Percentiles rank a stretch among this genome's conserved stretches.
These are phyloP conservation scores for Cladobotryum mycophilum DNA, from an alignment of 2,329 filamentous ascomycete genomes.

Conservation along the genomic window DNA sequence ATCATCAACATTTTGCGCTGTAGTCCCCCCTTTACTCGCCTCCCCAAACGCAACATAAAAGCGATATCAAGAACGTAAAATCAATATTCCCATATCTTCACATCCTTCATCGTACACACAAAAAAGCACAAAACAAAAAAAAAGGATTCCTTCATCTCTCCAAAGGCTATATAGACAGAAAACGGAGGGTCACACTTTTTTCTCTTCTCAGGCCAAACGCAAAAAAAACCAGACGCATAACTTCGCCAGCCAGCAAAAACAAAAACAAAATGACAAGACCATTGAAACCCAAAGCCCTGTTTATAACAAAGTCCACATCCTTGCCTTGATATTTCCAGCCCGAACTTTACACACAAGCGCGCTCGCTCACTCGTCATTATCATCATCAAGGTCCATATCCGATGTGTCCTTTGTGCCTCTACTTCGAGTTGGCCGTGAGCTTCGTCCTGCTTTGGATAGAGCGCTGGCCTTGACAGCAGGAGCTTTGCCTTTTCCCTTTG, in stretches of 20 bases:
- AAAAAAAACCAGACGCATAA: background rate
- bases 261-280: background rate
- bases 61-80: no score
- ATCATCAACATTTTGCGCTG: no score
- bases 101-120: no score
- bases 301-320: background rate
- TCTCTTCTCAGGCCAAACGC: no score
- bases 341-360: background rate
- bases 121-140: background rate
- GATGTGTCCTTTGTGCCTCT: slow-evolving; percentile 21
- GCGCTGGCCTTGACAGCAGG: slow-evolving; percentile 21
- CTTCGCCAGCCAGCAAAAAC: background rate
- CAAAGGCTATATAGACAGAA: background rate
- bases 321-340: background rate
- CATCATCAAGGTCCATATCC: slow-evolving; percentile 32
- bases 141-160: background rate
- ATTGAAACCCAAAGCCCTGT: background rate
- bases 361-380: slow-evolving; percentile 15
- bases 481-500: slow-evolving; percentile 19
- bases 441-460: slow-evolving; percentile 16
- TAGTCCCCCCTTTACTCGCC: no score
- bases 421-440: slow-evolving; percentile 20
- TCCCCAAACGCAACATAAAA: no score
- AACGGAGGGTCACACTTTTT: background rate
- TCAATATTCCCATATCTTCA: no score